Conservation (phyloP, 257 asterid genomes). For the Gynochthodes officinalis region DNA sequence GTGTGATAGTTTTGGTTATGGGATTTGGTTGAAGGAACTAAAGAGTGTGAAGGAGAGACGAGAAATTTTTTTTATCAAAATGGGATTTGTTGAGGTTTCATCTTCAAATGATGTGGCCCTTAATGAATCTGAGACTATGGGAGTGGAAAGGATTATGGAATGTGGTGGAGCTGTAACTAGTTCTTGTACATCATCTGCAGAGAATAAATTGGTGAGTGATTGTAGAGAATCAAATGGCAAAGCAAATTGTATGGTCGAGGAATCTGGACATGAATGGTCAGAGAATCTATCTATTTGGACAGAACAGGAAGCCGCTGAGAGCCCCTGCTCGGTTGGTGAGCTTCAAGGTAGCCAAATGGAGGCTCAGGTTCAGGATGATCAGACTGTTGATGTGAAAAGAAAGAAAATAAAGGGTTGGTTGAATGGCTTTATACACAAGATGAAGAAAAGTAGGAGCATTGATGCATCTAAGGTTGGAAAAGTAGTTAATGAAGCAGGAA, state of each 20-base stretch:
- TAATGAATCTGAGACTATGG: slow-evolving; percentile 17
- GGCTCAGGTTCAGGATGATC: slow-evolving; percentile 14
- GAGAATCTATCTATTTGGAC: slow-evolving; percentile 23
- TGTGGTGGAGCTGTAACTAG: slow-evolving; percentile 28
- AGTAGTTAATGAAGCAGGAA: slow-evolving; percentile 10
- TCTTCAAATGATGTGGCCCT: background rate
- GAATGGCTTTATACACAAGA: slow-evolving; percentile 33
- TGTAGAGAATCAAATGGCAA: slow-evolving; percentile 46
- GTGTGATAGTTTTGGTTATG: slow-evolving; percentile 21
- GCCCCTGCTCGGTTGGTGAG: background rate
- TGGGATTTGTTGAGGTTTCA: slow-evolving; percentile 44
- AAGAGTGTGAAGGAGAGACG: slow-evolving; percentile 59
- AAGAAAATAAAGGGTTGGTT: slow-evolving; percentile 50
- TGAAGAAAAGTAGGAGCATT: slow-evolving; percentile 28
- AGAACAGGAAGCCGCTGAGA: slow-evolving; percentile 19
- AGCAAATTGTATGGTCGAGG: slow-evolving; percentile 46
- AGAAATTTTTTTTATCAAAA: slow-evolving; percentile 30
- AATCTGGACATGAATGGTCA: slow-evolving; percentile 34
- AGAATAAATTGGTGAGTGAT: slow-evolving; percentile 26
- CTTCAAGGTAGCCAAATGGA: slow-evolving; percentile 5
- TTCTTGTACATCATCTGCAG: slow-evolving; percentile 14
- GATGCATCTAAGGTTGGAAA: slow-evolving; percentile 21
- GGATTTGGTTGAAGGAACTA: slow-evolving; percentile 66
- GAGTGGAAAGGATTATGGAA: slow-evolving; percentile 27
- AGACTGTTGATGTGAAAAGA: slow-evolving; percentile 17